Conservation (phyloP, 768 basidiomycete species). For the Neoboletus magnificus region DNA sequence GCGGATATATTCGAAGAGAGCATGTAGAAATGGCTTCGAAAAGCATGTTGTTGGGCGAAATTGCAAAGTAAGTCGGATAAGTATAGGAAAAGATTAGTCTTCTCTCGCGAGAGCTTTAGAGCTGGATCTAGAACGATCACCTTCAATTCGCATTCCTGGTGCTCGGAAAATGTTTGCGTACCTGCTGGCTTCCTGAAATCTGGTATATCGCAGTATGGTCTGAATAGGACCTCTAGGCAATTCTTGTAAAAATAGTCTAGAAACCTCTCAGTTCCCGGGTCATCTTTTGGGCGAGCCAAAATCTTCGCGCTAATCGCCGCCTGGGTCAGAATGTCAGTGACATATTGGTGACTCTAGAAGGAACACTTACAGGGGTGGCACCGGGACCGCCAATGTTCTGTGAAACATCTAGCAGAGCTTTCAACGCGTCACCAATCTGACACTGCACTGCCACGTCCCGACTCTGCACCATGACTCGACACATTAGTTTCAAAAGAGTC, state of each 20-base stretch:
- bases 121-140: slow-evolving; percentile 41
- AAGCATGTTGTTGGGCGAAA: slow-evolving; percentile 84
- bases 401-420: slow-evolving; percentile 78
- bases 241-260: slow-evolving; percentile 92
- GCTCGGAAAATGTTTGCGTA: slow-evolving; percentile 14
- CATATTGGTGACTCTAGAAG: not conserved
- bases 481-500: slow-evolving; percentile 73
- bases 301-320: slow-evolving; percentile 40
- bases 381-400: slow-evolving; percentile 38
- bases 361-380: slow-evolving; percentile 33
- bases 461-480: slow-evolving; percentile 73
- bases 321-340: slow-evolving; percentile 14
- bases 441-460: slow-evolving; percentile 85
- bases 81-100: slow-evolving; percentile 81
- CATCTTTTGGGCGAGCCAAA: slow-evolving; percentile 67
- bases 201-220: slow-evolving; percentile 71
- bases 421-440: slow-evolving; percentile 85
- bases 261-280: slow-evolving; percentile 83
- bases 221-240: slow-evolving; percentile 73
- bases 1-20: slow-evolving; percentile 74
- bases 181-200: slow-evolving; percentile 57
- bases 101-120: slow-evolving; percentile 63
- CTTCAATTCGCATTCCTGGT: slow-evolving; percentile 1
- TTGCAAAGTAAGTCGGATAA: slow-evolving; percentile 89
- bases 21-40: slow-evolving; percentile 88